Evolutionary conservation across 139 green algal genomes (phyloP).

Genomic region (Coelastrella sp.): DNA sequence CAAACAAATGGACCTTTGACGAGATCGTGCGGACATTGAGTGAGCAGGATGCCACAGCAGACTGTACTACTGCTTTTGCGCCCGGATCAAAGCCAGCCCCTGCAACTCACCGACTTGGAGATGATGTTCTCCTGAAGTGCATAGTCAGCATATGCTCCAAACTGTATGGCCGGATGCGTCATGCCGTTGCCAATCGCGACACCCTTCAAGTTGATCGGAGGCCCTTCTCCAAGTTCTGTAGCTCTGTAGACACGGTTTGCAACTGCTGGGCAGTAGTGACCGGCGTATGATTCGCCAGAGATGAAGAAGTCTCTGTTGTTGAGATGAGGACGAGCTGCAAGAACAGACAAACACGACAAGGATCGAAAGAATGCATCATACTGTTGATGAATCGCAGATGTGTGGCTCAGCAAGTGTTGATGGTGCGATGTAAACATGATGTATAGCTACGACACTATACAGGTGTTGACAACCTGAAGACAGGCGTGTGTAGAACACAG

Average conservation of each 20-base stretch:
- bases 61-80: background rate
- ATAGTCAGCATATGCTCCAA: slow-evolving; percentile 87
- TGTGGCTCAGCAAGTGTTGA: too few species aligned
- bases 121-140: slow-evolving; percentile 82
- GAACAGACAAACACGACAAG: background rate
- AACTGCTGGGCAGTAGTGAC: slow-evolving; percentile 85
- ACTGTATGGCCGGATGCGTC: slow-evolving; percentile 93
- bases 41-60: too few species aligned
- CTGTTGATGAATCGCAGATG: too few species aligned
- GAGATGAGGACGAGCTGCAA: slow-evolving; percentile 78
- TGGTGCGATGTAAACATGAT: too few species aligned
- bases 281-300: slow-evolving; percentile 91
- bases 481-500: too few species aligned
- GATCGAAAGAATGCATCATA: background rate
- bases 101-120: slow-evolving; percentile 53
- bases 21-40: too few species aligned
- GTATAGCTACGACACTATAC: too few species aligned
- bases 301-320: slow-evolving; percentile 84
- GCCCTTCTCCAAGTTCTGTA: slow-evolving; percentile 61
- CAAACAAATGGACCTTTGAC: too few species aligned
- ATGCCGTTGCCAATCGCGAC: slow-evolving; percentile 96
- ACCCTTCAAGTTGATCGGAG: slow-evolving; percentile 72
- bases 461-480: too few species aligned
- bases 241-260: slow-evolving; percentile 70
- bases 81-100: background rate